A percentile compares a stretch with the other conserved stretches of the same genome.
These are phyloP conservation scores for Citrus sp. DNA, from an alignment of 345 rosid genomes.

Conservation along the genomic window DNA sequence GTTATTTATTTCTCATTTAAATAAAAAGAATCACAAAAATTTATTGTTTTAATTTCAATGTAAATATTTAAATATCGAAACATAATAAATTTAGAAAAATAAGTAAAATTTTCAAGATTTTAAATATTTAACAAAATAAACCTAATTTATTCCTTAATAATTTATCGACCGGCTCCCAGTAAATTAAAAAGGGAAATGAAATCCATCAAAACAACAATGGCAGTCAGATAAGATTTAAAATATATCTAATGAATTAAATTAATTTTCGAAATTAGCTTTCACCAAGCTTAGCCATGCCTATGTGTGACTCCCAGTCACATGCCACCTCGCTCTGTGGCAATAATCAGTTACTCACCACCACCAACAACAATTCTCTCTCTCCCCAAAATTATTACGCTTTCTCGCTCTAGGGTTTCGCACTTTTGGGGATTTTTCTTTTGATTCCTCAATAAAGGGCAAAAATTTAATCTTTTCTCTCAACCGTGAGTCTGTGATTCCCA, in stretches of 20 bases:
- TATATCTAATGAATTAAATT: not conserved
- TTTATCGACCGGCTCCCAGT: no score
- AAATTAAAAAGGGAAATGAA: no score
- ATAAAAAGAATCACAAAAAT: no score
- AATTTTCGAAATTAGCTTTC: not conserved
- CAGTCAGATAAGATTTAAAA: no score
- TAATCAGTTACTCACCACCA: not conserved
- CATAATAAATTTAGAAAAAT: no score
- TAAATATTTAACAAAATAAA: no score
- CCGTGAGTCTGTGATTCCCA: not conserved
- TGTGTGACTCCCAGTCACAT: not conserved
- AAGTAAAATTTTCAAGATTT: no score
- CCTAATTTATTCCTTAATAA: no score
- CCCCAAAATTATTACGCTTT: not conserved
- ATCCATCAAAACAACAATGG: no score
- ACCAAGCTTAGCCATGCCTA: not conserved
- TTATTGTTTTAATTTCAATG: no score
- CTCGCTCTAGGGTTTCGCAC: slow-evolving; percentile 2
- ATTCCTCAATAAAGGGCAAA: not conserved
- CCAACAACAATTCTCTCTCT: not conserved
- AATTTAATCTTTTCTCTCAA: not conserved
- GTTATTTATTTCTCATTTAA: no score
- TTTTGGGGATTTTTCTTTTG: not conserved
- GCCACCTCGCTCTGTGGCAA: not conserved
- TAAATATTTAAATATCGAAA: no score